Evolutionary conservation across 2,329 filamentous ascomycete genomes (phyloP), one percentile per base, ranked within the genome.

Genomic region (Monosporascus sp.): DNA sequence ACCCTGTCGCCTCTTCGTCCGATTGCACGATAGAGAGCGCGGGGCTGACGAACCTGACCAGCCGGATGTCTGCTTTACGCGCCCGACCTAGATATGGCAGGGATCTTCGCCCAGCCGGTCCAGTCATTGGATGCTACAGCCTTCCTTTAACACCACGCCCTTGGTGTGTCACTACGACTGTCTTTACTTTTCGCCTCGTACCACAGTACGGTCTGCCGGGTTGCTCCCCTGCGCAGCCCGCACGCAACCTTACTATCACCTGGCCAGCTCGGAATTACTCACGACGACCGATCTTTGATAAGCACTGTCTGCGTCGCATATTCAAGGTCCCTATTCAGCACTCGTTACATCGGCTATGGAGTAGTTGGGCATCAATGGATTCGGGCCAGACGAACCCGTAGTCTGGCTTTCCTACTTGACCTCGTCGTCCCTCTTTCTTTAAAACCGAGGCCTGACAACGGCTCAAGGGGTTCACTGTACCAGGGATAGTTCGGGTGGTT

Each of bases 21-120:
- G 68, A 79, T 79, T 79, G 76, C 72, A 70, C 70, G 62, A 72
- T 67, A 60, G 62, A 63, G 62, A 61, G 67, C 69, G 66, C 67
- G 68, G 69, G 70, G 68, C 69, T 69, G 65, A 64, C 60, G 60
- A 65, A 61, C 68, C 66, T 68, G 70, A 53, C 77, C 76, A 79
- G 67, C 73, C 68, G 70, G 67, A 72, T 72, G 69, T 70, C 70
- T 71, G 69, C 65, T 70, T 76, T 81, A 81, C 73, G 78, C 79
- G 78, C 78, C 77, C 65, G 57, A 65, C 64, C 60, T 58, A 61
- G 63, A 60, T 59, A 59, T 68, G 65, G 67, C 75, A 72, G 68
- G 75, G 73, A 70, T 73, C 59, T 57, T 57, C 50, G 51, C 49
- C 44, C 52, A 6, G 51, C 55, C 52, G 37, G 53, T 54, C 58